Evolutionary conservation across 192 early-diverging fungal genomes (phyloP), one percentile per base, ranked within the genome.

Genomic region (Haplosporangium gracile): DNA sequence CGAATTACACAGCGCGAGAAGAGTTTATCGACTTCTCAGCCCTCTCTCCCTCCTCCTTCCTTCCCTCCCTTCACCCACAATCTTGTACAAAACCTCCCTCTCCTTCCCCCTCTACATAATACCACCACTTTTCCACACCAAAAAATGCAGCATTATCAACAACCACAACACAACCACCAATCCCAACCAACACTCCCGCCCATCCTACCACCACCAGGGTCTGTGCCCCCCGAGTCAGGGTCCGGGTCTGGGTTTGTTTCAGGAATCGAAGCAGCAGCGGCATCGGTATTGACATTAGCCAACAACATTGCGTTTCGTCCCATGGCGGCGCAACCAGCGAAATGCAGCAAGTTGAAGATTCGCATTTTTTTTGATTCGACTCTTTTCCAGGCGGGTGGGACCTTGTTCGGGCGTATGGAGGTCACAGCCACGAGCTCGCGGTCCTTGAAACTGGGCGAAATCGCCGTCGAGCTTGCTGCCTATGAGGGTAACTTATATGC

Each of bases 391-490:
- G 93, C 93, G 20, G 93, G 93, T 32, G 90, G 90, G 18, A 91
- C 78, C 20, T 79, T 94, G 24, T 85, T 88, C 80, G 93, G 93
- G 20, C 79, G 92, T n/a, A 76, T 94, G 77, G 91, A 92, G 72
- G 68, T 94, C 38, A 80, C 81, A 10, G 88, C 88, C 16, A 80
- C 89, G 0, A 82, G 88, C 29, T 84, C 85, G n/a, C 80, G 80
- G 22, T 90, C 91, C 26, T 70, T 94, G 68, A 85, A 89, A 74
- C 74, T 94, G 24, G 93, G 93, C n/a, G 93, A 94, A 78, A 94
- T 94, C 16, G 88, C 93, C 0, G 90, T 92, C 29, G 91, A 94
- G 76, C 70, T 94, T 68, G 90, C 89, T 26, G 93, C 92, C 26
- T 91, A 88, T 73, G 93, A 94, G 90, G 92, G 93, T 93, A 87